Evolutionary conservation across 116 monocot genomes (phyloP).

Genomic region (Iris pallida): DNA sequence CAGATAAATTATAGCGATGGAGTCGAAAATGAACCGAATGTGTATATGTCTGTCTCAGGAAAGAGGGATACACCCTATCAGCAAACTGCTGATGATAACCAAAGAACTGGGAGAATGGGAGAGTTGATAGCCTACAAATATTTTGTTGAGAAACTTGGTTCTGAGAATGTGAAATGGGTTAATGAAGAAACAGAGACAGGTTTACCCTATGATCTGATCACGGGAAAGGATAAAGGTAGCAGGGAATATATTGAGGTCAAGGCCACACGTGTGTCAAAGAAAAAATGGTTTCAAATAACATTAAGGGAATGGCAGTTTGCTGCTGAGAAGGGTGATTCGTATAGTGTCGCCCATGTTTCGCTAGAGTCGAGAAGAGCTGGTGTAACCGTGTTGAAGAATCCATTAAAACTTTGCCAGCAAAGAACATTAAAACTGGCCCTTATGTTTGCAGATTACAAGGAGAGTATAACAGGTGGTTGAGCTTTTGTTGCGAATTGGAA

Average conservation of each 20-base stretch:
- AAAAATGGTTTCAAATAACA: slow-evolving; percentile 77
- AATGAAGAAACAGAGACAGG: slow-evolving; percentile 79
- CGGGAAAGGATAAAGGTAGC: slow-evolving; percentile 24
- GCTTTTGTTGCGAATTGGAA: too few species aligned
- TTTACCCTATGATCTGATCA: slow-evolving; percentile 76
- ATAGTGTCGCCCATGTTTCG: slow-evolving; percentile 71
- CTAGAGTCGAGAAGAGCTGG: slow-evolving; percentile 38
- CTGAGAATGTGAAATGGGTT: slow-evolving; percentile 65
- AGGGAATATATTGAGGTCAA: slow-evolving; percentile 86
- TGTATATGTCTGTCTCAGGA: not conserved
- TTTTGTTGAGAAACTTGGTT: slow-evolving; percentile 47
- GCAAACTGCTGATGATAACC: slow-evolving; percentile 25
- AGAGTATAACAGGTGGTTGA: slow-evolving; percentile 5
- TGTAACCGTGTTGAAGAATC: slow-evolving; percentile 70
- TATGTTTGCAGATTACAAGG: slow-evolving; percentile 66
- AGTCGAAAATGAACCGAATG: not conserved
- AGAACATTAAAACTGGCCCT: slow-evolving; percentile 61
- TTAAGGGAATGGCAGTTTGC: slow-evolving; percentile 86
- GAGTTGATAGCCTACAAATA: slow-evolving; percentile 68
- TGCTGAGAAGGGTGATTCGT: slow-evolving; percentile 58
- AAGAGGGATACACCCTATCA: slow-evolving; percentile 13
- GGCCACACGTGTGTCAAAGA: slow-evolving; percentile 58
- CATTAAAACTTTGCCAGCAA: slow-evolving; percentile 54
- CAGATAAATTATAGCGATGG: slow-evolving; percentile 8
- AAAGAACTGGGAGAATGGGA: slow-evolving; percentile 62